These are phyloP conservation scores for Trypethelium eluteriae DNA, from an alignment of 495 filamentous ascomycete species.

Conservation along the genomic window DNA sequence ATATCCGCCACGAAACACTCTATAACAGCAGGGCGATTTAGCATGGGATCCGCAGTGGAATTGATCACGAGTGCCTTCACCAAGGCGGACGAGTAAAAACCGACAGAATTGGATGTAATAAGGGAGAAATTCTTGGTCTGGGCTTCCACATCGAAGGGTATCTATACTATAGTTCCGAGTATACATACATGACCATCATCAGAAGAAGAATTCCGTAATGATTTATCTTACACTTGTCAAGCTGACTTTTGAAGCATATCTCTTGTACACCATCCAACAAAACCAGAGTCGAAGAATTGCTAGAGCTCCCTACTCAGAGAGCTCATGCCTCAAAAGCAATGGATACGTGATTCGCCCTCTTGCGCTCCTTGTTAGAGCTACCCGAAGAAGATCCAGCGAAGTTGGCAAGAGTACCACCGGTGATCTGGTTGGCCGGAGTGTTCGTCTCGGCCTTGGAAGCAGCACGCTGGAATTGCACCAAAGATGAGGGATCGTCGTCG, in stretches of 20 bases:
- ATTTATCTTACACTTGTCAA: neutral
- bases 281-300: neutral
- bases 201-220: neutral
- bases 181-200: neutral
- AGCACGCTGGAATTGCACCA: slow-evolving; percentile 3
- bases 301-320: neutral
- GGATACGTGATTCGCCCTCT: neutral
- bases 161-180: neutral
- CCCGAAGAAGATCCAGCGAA: neutral
- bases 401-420: slow-evolving; percentile 6
- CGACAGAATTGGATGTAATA: neutral
- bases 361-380: neutral
- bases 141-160: neutral
- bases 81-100: too few relatives aligned
- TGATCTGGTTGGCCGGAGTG: neutral
- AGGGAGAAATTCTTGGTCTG: neutral
- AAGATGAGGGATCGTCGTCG: neutral
- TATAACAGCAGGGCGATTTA: too few relatives aligned
- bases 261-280: neutral
- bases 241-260: neutral
- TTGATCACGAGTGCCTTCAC: too few relatives aligned
- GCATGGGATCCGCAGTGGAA: too few relatives aligned
- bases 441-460: slow-evolving; percentile 6
- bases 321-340: neutral
- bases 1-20: too few relatives aligned